These are phyloP conservation scores for Colletotrichum falcatum DNA, from an alignment of 2,329 filamentous ascomycete genomes.

Conservation along the genomic window DNA sequence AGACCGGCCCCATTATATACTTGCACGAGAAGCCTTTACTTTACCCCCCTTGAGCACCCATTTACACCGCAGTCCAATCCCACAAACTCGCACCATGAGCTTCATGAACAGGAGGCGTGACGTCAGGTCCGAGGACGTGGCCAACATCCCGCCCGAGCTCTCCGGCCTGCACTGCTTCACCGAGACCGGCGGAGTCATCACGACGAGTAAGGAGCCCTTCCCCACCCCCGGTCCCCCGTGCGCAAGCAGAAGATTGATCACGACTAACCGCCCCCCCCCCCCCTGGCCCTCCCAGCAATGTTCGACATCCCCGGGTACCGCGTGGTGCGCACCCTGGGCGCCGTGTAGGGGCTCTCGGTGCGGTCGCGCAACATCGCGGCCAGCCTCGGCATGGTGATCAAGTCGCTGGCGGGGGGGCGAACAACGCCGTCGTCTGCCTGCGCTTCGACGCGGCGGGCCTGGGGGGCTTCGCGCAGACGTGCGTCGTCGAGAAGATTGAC, in stretches of 20 bases:
- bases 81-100: slow-evolving; percentile 19
- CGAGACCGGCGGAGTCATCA: slow-evolving; percentile 71
- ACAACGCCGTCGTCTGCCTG: slow-evolving; percentile 46
- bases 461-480: slow-evolving; percentile 68
- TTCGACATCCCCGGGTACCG: slow-evolving; percentile 72
- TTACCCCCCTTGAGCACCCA: background rate
- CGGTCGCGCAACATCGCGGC: slow-evolving; percentile 70
- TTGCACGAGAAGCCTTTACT: background rate
- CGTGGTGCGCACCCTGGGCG: slow-evolving; percentile 67
- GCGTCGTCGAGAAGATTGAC: slow-evolving; percentile 67
- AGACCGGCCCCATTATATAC: background rate
- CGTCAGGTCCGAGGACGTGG: slow-evolving; percentile 46
- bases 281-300: slow-evolving; percentile 63
- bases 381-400: slow-evolving; percentile 66
- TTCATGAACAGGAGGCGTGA: slow-evolving; percentile 27
- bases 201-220: slow-evolving; percentile 55
- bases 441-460: slow-evolving; percentile 69
- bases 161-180: slow-evolving; percentile 69
- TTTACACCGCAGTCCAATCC: background rate
- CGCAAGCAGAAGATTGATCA: no score
- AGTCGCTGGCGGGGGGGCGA: slow-evolving; percentile 71
- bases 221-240: background rate
- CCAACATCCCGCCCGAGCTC: slow-evolving; percentile 54
- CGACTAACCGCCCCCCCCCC: no score
- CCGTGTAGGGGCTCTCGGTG: slow-evolving; percentile 68